These are phyloP conservation scores for Ramaria sp. DNA, from an alignment of 768 basidiomycete genomes.

Conservation along the genomic window DNA sequence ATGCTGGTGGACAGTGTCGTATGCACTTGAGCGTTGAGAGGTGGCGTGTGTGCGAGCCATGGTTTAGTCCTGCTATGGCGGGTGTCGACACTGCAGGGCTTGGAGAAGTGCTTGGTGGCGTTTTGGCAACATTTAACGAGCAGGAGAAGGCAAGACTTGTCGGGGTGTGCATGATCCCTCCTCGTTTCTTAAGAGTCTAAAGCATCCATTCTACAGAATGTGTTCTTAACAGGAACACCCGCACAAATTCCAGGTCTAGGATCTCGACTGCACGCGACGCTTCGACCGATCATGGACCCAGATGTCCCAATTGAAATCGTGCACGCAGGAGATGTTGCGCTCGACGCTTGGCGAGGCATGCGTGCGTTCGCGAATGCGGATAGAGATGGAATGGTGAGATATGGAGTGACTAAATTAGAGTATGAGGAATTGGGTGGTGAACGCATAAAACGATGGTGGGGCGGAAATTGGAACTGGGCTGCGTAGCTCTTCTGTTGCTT, in stretches of 20 bases:
- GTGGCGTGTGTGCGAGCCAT: conserved; percentile 84
- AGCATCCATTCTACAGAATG: conserved; percentile 41
- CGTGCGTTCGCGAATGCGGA: conserved; percentile 42
- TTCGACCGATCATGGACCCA: conserved; percentile 82
- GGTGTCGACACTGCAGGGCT: conserved; percentile 92
- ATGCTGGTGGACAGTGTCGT: conserved; percentile 57
- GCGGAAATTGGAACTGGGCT: conserved; percentile 72
- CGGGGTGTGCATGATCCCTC: conserved; percentile 38
- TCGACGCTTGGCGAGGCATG: conserved; percentile 94
- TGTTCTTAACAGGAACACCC: conserved; percentile 82
- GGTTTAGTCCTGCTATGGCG: conserved; percentile 89
- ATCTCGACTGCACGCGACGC: conserved; percentile 52
- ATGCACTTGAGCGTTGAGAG: conserved; percentile 87
- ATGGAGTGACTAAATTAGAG: conserved; percentile 65
- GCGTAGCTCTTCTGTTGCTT: conserved; percentile 2
- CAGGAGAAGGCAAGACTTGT: conserved; percentile 63
- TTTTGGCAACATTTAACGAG: conserved; percentile 61
- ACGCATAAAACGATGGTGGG: conserved; percentile 82
- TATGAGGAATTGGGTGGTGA: conserved; percentile 90
- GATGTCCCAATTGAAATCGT: conserved; percentile 60
- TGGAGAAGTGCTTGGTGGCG: conserved; percentile 81
- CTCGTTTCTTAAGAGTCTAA: neutral
- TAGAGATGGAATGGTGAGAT: conserved; percentile 38
- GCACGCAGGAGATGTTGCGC: conserved; percentile 49
- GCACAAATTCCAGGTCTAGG: conserved; percentile 62